Conservation (phyloP, 2,329 filamentous ascomycete genomes). For the Thelonectria olida region DNA sequence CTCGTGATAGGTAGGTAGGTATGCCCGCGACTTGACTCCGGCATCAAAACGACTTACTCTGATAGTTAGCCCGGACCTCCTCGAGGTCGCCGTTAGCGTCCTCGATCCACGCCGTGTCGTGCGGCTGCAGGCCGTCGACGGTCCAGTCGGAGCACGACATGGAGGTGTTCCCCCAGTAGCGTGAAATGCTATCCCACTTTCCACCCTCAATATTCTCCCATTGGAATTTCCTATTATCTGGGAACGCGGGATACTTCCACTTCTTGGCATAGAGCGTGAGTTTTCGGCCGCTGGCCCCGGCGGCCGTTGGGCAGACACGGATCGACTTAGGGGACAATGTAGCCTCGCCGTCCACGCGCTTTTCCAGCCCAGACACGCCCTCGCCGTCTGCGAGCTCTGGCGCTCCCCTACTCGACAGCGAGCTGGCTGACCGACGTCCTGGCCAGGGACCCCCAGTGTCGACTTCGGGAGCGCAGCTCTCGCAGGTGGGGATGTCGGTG, state of each 20-base stretch:
- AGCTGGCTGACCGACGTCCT: background rate
- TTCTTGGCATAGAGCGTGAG: too few species aligned
- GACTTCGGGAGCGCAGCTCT: background rate
- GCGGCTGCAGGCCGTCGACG: background rate
- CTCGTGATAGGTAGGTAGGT: background rate
- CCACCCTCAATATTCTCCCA: background rate
- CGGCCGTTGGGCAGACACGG: background rate
- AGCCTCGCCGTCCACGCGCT: background rate
- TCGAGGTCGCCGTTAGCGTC: background rate
- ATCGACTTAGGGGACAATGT: background rate
- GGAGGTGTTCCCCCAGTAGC: background rate
- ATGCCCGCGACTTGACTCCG: background rate
- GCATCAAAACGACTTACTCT: background rate
- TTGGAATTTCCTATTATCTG: background rate
- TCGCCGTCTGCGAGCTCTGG: too few species aligned
- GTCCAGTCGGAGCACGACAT: background rate
- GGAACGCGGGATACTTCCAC: slow-evolving; percentile 1
- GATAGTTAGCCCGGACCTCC: background rate
- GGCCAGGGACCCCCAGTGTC: background rate
- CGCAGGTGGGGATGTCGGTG: background rate
- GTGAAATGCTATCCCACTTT: background rate
- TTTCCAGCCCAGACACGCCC: background rate
- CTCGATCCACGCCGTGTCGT: background rate
- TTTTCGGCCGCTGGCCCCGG: too few species aligned
- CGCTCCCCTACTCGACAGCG: background rate